These are phyloP conservation scores for Pseudogymnoascus sp. DNA, from an alignment of 2,329 filamentous ascomycete species.

Conservation along the genomic window DNA sequence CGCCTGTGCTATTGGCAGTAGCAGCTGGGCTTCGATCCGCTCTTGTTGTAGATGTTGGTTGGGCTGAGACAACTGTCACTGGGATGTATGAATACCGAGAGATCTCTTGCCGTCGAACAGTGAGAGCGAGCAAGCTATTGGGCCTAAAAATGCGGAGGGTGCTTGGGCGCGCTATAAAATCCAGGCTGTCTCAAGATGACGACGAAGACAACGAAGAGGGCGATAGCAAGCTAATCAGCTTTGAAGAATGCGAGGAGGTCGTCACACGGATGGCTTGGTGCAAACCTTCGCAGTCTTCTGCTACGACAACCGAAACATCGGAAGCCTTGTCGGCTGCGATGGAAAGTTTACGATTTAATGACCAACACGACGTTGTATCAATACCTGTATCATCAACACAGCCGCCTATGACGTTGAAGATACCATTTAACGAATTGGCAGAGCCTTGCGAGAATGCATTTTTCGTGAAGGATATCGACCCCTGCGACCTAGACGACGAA, in stretches of 20 bases:
- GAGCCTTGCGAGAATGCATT: constrained; percentile 68
- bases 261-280: constrained; percentile 73
- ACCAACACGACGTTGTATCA: constrained; percentile 27
- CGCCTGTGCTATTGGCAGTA: constrained; percentile 62
- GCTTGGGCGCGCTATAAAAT: constrained; percentile 40
- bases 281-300: constrained; percentile 24
- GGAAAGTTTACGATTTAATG: constrained; percentile 45
- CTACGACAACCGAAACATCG: constrained; percentile 17
- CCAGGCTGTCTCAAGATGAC: background rate
- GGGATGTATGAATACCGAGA: constrained; percentile 87
- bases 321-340: constrained; percentile 42
- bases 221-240: constrained; percentile 41
- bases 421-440: constrained; percentile 63
- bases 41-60: constrained; percentile 81
- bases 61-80: constrained; percentile 80
- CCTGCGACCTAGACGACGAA: constrained; percentile 68
- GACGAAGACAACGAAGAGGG: constrained; percentile 14
- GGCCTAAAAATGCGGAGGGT: constrained; percentile 60
- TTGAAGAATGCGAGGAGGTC: constrained; percentile 77
- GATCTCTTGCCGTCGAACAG: constrained; percentile 58
- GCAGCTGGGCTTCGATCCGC: constrained; percentile 80
- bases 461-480: constrained; percentile 50
- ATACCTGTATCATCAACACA: constrained; percentile 36
- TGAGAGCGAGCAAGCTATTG: constrained; percentile 65
- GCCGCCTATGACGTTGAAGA: constrained; percentile 46